Base-by-base conservation (phyloP, 306 rosid genomes). In the Potentilla sterilis region DNA sequence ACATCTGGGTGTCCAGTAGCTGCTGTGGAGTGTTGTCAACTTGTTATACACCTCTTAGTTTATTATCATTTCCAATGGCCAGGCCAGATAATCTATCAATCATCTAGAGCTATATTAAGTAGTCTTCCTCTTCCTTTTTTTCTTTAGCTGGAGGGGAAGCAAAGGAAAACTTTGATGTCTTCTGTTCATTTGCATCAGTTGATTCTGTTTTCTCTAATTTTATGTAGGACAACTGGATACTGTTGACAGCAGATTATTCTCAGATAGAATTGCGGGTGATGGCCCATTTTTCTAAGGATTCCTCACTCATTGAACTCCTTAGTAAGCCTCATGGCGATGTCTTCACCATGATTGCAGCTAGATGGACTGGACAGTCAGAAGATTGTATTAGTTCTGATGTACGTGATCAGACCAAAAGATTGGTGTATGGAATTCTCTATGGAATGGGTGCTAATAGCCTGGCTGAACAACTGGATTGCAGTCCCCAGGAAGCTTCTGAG, bases 361-460 rank as follows among this genome's bases (percentile, higher is more conserved):
- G 91, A 86, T 95, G 98, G 98, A 87, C 86, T 70, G 88, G 96
- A 70, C 83, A 81, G 70, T 70, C 95, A 37, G 96, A 90, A 85
- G 87, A 80, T 74, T 86, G 92, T 74, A 87, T 95, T 73, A 82
- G 81, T 44, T 76, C 93, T 40, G 69, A 80, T 70, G 91, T 86
- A 81, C 88, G 98, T 83, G 96, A 95, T 49, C 96, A 90, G 79
- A 92, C 95, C 81, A 95, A 95, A 86, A 86, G 83, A 85, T 83
- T 95, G 92, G 93, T 95, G 15, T 95, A 95, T 65, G 98, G 98
- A 63, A 92, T 95, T 83, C 98, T 95, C 72, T 95, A 95, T 81
- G 98, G 97, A 79, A 95, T 95, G 98, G 98, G 97, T 79, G 85
- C 88, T 41, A 92, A 87, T 74, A 78, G 91, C 85, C 98, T 95